Evolutionary conservation across 768 basidiomycete genomes (phyloP), one percentile per base, ranked within the genome.

Genomic region (Mycena capillaripes): DNA sequence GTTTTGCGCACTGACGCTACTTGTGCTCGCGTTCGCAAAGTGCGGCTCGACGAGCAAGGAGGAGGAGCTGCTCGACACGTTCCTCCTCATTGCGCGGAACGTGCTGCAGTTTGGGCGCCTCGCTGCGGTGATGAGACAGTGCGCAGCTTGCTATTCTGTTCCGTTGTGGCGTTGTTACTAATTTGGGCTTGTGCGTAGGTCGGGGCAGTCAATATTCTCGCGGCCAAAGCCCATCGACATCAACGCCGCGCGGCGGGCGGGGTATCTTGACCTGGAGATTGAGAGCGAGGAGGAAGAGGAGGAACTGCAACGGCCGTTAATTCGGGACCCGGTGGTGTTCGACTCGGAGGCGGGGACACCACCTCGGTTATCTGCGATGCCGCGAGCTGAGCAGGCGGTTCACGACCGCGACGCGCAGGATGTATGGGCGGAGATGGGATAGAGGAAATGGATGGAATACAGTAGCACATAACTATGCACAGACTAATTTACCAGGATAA

Each of bases 91-190:
- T 75, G 95, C 94, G 23, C 90, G 97, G 48, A 99, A 98, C 79
- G 90, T 96, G 66, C 89, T 99, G 66, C 96, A 97, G 76, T 98
- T 98, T 79, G 92, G 94, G 32, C 90, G 97, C 29, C 86, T 99
- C 21, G 97, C 97, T 21, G 89, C 95, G 25, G 96, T 99, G 59
- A 93, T 98, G 90, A 89, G 97, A 82, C 95, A 97, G 96, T 97
- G 79, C 75, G 95, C 19, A 32, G 14, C 38, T 3, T 84, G 69
- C 78, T 44, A 76, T 78, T 16, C 48, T 11, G 64, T 71, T 55
- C 30, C 21, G 55, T 25, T 36, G 36, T 36, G 36, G 38, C 38
- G 65, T 60, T 25, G 30, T 69, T 21, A 58, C 21, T 63, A 6
- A 53, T 46, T 58, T 53, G 66, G 76, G 66, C 69, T 30, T 69